Percentiles rank a stretch among this genome's conserved stretches.
Evolutionary conservation across 2,329 filamentous ascomycete species (phyloP).

Genomic region (Thelonectria discophora): DNA sequence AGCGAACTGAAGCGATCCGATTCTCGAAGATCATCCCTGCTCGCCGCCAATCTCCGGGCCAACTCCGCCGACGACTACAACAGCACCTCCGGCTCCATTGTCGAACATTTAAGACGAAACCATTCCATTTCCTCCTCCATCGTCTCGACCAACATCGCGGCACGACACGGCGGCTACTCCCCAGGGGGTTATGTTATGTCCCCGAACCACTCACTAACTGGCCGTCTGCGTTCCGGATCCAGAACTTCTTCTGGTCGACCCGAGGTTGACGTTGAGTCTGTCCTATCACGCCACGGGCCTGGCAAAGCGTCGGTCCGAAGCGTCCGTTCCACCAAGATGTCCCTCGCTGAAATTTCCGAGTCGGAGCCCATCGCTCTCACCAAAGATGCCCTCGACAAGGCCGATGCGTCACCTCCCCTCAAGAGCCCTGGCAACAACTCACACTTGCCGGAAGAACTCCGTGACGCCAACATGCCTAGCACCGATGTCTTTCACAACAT

Average conservation of each 20-base stretch:
- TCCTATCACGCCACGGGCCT: constrained; percentile 60
- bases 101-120: constrained; percentile 51
- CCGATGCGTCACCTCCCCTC: constrained; percentile 54
- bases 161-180: constrained; percentile 75
- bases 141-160: constrained; percentile 72
- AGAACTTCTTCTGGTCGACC: constrained; percentile 55
- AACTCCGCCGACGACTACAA: constrained; percentile 45
- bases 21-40: constrained; percentile 70
- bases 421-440: constrained; percentile 52
- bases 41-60: constrained; percentile 56
- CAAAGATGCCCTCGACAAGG: constrained; percentile 62
- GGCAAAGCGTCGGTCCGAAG: constrained; percentile 64
- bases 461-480: constrained; percentile 44
- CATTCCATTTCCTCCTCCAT: constrained; percentile 68
- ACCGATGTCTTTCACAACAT: constrained; percentile 49
- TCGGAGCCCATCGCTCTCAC: constrained; percentile 62
- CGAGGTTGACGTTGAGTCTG: constrained; percentile 52
- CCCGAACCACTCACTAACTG: constrained; percentile 69
- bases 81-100: constrained; percentile 33
- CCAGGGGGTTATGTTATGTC: constrained; percentile 74
- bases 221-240: constrained; percentile 64
- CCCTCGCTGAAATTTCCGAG: constrained; percentile 66
- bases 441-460: constrained; percentile 49
- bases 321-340: constrained; percentile 59
- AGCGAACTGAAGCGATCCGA: constrained; percentile 75